Evolutionary conservation across 306 rosid species (phyloP), one percentile per base, ranked within the genome.

Genomic region (Cicer cuneatum): DNA sequence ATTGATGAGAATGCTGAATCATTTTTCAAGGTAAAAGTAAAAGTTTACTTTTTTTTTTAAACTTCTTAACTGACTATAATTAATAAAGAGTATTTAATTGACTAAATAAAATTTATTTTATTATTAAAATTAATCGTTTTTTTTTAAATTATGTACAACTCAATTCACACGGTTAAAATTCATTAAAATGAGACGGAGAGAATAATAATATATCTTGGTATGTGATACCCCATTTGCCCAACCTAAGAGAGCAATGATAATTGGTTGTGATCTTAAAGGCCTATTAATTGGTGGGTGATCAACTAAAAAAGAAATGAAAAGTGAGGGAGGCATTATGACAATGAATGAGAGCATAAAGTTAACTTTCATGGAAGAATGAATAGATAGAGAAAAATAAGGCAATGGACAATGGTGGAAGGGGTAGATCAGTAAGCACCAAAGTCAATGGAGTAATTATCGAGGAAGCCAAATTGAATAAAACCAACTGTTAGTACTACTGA

Each of bases 221-320:
- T 43, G 69, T 79, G 74, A 72, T 42, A 41, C 10, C 1, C 24
- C 2, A 21, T 21, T 21, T 21, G 24, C 58, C 57, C 6, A 62
- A 38, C 46, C 6, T 1, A 45, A 12, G 54, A 49, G 57, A 46
- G 24, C 47, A 72, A 66, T 66, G 24, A 79, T 46, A 39, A 56
- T 38, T 49, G 14, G 68, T 64, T 71, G 77, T 18, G 68, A 71
- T 24, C 73, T 61, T 78, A 56, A 71, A 29, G 82, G 73, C 33
- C 48, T 42, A 24, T 78, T 40, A 61, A 61, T 8, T 54, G 49
- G 79, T 73, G 19, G 71, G 75, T 73, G 79, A 66, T 19, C 70
- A 33, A 7, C 59, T 12, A 11, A 16, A 52, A 52, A 16, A 29
- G 37, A 72, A 37, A 48, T 13, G 24, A 71, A 72, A 6, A 59